Evolutionary conservation across 768 basidiomycete species (phyloP).

Genomic region (Pleurotus sapidus): DNA sequence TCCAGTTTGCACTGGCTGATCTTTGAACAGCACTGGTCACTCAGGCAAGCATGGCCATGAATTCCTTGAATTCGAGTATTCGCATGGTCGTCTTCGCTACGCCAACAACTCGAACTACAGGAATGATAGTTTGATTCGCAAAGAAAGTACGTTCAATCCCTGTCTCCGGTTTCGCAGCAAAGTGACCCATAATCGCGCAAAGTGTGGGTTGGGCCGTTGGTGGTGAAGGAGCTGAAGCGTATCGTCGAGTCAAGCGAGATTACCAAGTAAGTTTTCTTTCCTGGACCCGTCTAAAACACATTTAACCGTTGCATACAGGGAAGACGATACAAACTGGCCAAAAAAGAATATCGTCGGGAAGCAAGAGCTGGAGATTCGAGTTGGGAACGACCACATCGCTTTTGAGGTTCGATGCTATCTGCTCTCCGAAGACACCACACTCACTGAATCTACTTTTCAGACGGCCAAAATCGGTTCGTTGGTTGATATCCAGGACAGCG

Average conservation of each 20-base stretch:
- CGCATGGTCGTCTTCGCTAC: conserved; percentile 93
- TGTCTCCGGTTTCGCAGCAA: neutral
- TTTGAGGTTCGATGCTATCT: conserved; percentile 70
- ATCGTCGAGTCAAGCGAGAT: conserved; percentile 94
- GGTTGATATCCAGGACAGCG: conserved; percentile 94
- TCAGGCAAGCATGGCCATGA: conserved; percentile 98
- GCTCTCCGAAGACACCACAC: neutral
- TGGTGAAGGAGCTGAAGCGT: conserved; percentile 92
- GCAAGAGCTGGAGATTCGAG: conserved; percentile 93
- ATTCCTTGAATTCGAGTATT: conserved; percentile 98
- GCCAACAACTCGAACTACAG: conserved; percentile 99
- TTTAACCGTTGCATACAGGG: conserved; percentile 45
- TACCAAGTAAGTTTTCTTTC: conserved; percentile 64
- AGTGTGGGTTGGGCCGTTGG: conserved; percentile 95
- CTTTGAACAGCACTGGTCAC: conserved; percentile 78
- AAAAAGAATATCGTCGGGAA: conserved; percentile 99
- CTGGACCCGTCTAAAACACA: neutral
- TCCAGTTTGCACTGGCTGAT: conserved; percentile 9
- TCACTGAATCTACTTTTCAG: conserved; percentile 34
- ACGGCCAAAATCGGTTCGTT: conserved; percentile 98
- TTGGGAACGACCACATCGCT: conserved; percentile 94
- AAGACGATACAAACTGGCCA: conserved; percentile 98
- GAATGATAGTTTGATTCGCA: conserved; percentile 95
- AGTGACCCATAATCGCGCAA: neutral
- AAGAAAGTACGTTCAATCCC: conserved; percentile 80